Base-by-base conservation (phyloP, 805 yeast genomes). In the Candida montana region DNA sequence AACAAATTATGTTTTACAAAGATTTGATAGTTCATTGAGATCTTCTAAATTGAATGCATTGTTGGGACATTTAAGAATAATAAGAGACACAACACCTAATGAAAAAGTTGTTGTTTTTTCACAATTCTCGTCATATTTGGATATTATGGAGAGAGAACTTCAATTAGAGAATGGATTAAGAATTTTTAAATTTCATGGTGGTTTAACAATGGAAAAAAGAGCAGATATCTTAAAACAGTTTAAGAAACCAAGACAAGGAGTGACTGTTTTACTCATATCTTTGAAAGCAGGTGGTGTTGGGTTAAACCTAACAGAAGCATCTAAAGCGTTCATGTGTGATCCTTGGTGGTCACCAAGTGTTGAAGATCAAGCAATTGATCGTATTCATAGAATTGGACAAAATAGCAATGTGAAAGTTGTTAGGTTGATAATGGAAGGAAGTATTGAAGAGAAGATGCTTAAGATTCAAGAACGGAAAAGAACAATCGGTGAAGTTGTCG, bases 301-400 rank as follows among this genome's bases (percentile, higher is more conserved):
- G 0, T 68, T 90, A 47, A 90, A 90, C 55, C 65, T 90, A 46
- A 90, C 95, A 0, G 77, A 81, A 38, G 95, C 97, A 0, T 82
- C 86, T 0, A 72, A 76, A 28, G 97, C 95, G 3, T 88, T 80
- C 52, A 72, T 90, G 75, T 83, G 91, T 87, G 97, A 90, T 55
- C 96, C 97, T 0, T 90, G 96, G 93, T 90, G 97, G 97, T 85
- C 93, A 24, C 95, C 87, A 35, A 86, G 95, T 37, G 78, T 83
- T 40, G 96, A 88, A 54, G 87, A 85, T 38, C 96, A 88, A 59
- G 96, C 96, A 0, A 85, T 89, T 45, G 96, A 89, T 62, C 67
- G 98, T 53, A 74, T 91, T 15, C 96, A 90, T 57, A 73, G 98
- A 51, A 85, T 91, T 56, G 97, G 98, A 0, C 98, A 90, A 57